Evolutionary conservation across 805 yeast genomes (phyloP).

Genomic region (Teunomyces atbi): DNA sequence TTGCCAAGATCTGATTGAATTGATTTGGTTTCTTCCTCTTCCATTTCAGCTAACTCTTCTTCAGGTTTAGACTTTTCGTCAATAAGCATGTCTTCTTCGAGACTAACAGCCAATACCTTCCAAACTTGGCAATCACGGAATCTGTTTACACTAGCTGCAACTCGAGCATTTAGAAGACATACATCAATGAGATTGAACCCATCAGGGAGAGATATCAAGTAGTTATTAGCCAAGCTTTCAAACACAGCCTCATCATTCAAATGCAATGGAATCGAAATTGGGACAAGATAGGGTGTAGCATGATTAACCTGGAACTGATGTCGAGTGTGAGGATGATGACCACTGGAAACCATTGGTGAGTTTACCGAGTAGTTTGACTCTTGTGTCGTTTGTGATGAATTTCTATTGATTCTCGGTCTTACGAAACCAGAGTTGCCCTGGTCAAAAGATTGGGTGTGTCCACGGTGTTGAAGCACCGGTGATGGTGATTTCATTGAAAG

Average conservation of each 20-base stretch:
- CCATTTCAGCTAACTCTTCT: neutral
- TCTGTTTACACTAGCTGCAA: slow-evolving; percentile 51
- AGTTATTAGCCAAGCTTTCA: slow-evolving; percentile 48
- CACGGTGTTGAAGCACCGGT: slow-evolving; percentile 14
- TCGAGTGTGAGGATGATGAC: slow-evolving; percentile 6
- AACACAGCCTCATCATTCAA: slow-evolving; percentile 44
- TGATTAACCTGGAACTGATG: slow-evolving; percentile 13
- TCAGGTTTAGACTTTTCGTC: slow-evolving; percentile 4
- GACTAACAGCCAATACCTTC: slow-evolving; percentile 53
- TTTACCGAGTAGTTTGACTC: slow-evolving; percentile 25
- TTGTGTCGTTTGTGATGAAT: slow-evolving; percentile 35
- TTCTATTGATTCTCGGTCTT: slow-evolving; percentile 32
- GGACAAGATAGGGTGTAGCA: slow-evolving; percentile 38
- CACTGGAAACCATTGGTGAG: slow-evolving; percentile 11
- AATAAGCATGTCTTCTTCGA: slow-evolving; percentile 30
- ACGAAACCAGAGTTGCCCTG: slow-evolving; percentile 4
- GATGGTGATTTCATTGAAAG: slow-evolving; percentile 16
- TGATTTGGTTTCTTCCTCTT: slow-evolving; percentile 22
- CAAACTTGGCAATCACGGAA: slow-evolving; percentile 62
- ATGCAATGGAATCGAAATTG: slow-evolving; percentile 42
- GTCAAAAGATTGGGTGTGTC: slow-evolving; percentile 1
- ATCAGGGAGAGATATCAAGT: slow-evolving; percentile 45
- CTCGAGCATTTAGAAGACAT: slow-evolving; percentile 55
- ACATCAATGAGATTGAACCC: slow-evolving; percentile 52
- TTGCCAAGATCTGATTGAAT: slow-evolving; percentile 39